Conservation (phyloP, 768 basidiomycete genomes). For the Boletus barrowsii region DNA sequence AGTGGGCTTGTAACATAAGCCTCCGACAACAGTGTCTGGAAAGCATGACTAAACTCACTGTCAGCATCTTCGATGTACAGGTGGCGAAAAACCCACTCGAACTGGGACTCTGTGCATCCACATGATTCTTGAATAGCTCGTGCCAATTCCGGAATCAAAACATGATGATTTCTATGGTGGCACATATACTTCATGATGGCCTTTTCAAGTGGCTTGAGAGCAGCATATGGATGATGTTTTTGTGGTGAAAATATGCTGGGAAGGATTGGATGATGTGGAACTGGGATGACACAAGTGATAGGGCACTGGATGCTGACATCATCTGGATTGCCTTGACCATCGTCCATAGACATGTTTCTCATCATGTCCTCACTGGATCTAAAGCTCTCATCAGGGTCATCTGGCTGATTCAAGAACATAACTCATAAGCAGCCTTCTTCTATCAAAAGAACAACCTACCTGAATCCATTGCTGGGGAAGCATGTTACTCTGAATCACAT, state of each 20-base stretch:
- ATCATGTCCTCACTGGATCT: not conserved
- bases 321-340: not conserved
- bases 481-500: slow-evolving; percentile 18
- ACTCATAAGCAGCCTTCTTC: not conserved
- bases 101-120: slow-evolving; percentile 18
- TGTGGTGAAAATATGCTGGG: slow-evolving; percentile 22
- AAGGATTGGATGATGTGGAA: not conserved
- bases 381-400: not conserved
- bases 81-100: slow-evolving; percentile 16
- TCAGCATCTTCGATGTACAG: not conserved
- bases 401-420: slow-evolving; percentile 3
- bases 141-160: slow-evolving; percentile 16
- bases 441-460: slow-evolving; percentile 4
- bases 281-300: not conserved
- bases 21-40: slow-evolving; percentile 24
- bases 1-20: slow-evolving; percentile 32
- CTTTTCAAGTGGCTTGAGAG: slow-evolving; percentile 17
- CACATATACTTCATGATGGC: slow-evolving; percentile 18
- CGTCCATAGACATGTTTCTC: not conserved
- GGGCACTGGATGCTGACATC: not conserved
- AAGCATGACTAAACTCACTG: slow-evolving; percentile 10
- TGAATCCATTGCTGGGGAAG: slow-evolving; percentile 5
- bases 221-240: slow-evolving; percentile 15
- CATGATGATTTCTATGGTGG: not conserved
- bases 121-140: slow-evolving; percentile 5